Base-by-base conservation (phyloP, 2,329 filamentous ascomycete species). In the Talaromyces marneffei region DNA sequence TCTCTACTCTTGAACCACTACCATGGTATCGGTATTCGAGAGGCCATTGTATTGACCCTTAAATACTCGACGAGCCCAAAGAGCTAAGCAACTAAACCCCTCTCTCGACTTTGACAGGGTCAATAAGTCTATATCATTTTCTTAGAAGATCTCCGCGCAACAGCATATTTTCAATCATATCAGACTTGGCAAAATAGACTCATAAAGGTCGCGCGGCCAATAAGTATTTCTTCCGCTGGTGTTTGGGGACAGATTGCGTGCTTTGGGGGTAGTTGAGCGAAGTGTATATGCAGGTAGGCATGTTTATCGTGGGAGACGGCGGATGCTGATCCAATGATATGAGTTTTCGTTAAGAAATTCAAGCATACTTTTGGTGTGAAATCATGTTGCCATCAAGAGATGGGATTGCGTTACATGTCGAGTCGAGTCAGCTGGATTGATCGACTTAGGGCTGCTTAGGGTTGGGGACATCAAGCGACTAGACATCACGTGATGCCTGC, bases 351-450 rank as follows among this genome's bases (percentile, higher is more conserved):
- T 14, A 2, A 12, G 18, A 16, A 2, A 44, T 44, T 10, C 5
- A 29, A n/a, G 25, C 44, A n/a, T 48, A 29, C 6, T n/a, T 25
- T n/a, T 9, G 14, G 29, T 3, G n/a, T 23, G n/a, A 20, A 52
- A 33, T 31, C 29, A 52, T 52, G 48, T 52, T 52, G 29, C 12
- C 18, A 52, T 52, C 23, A 18, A 14, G 29, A 33, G 48, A 35
- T 35, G 48, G n/a, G n/a, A 52, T 52, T 52, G 48, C 48, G 48
- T 52, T 52, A 52, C 42, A 27, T 18, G 46, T 50, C 46, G 27
- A 20, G 46, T 7, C 23, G 5, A 46, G 27, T 50, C 48, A 52
- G 27, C 48, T 52, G 48, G n/a, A 20, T 20, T 18, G 5, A 10
- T 29, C 9, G 46, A 48, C 25, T 31, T 50, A 50, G 44, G 44